These are phyloP conservation scores for Scytalidium sp. DNA, from an alignment of 2,329 filamentous ascomycete species.

Conservation along the genomic window DNA sequence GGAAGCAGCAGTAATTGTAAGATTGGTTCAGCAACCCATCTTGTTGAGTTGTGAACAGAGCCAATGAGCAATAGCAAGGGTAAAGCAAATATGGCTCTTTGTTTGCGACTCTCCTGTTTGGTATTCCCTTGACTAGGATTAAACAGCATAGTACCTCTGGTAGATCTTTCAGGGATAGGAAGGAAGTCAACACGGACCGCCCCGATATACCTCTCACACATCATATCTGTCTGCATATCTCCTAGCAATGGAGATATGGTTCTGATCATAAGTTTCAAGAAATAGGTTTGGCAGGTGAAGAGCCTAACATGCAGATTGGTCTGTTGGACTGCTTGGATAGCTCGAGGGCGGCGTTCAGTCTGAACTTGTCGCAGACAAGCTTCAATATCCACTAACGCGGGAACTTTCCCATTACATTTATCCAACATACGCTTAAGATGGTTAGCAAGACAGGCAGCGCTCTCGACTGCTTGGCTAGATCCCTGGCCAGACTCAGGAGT, in stretches of 20 bases:
- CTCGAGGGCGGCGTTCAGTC: conserved; percentile 3
- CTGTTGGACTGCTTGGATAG: conserved; percentile 4
- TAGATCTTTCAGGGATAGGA: conserved; percentile 16
- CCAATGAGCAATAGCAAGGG: conserved; percentile 8
- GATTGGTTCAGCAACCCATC: conserved; percentile 19
- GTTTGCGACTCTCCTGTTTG: conserved; percentile 18
- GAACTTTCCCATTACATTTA: neutral
- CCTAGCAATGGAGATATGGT: conserved; percentile 6
- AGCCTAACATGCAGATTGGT: conserved; percentile 13
- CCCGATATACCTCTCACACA: conserved; percentile 7
- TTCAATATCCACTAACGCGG: neutral
- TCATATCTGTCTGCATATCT: conserved; percentile 8
- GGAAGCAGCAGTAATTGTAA: too few species aligned
- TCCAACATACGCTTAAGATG: conserved; percentile 13
- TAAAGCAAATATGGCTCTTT: conserved; percentile 10
- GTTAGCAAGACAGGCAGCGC: conserved; percentile 29
- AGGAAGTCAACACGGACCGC: conserved; percentile 25
- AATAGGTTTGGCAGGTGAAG: conserved; percentile 9
- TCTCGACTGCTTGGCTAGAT: conserved; percentile 34
- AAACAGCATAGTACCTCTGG: conserved; percentile 20
- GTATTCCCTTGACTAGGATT: conserved; percentile 21
- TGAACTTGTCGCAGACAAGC: conserved; percentile 6
- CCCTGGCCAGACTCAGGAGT: conserved; percentile 29
- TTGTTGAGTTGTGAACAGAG: conserved; percentile 11
- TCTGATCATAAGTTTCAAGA: conserved; percentile 5